Percentiles rank a stretch among this genome's conserved stretches.
Conservation (phyloP, 768 basidiomycete genomes). For the Amanita rubescens region DNA sequence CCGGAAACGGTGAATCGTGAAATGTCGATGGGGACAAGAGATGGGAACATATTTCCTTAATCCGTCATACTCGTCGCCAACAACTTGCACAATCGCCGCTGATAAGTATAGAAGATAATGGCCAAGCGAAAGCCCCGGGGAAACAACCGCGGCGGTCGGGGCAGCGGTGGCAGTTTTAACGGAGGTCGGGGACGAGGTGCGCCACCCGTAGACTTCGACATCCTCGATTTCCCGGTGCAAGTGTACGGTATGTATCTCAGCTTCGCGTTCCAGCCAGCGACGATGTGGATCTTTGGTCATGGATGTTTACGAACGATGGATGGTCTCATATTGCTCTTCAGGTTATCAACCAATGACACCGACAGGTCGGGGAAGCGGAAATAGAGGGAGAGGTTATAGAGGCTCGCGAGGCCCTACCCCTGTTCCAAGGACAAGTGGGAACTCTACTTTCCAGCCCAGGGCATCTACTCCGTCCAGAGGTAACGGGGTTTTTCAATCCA, state of each 20-base stretch:
- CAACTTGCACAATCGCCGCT: not conserved
- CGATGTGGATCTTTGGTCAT: not conserved
- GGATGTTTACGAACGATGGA: not conserved
- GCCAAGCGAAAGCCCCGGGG: not conserved
- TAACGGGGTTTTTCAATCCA: not conserved
- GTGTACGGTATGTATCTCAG: slow-evolving; percentile 18
- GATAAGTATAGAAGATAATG: not conserved
- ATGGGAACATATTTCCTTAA: not conserved
- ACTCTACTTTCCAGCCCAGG: not conserved
- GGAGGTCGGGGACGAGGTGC: slow-evolving; percentile 15
- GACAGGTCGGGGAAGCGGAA: slow-evolving; percentile 1
- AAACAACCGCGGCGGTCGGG: slow-evolving; percentile 11
- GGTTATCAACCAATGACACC: not conserved
- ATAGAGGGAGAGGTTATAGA: slow-evolving; percentile 1
- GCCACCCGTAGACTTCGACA: slow-evolving; percentile 14
- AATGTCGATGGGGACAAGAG: not conserved
- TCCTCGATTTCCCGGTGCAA: slow-evolving; percentile 12
- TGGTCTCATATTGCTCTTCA: not conserved
- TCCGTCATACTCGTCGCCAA: not conserved
- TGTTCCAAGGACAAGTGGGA: not conserved
- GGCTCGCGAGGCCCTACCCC: not conserved
- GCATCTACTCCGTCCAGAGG: slow-evolving; percentile 11
- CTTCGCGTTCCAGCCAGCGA: not conserved
- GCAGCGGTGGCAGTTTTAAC: slow-evolving; percentile 21
- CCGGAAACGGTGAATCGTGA: no score